Evolutionary conservation across 2,329 filamentous ascomycete genomes (phyloP).

Genomic region (Madurella mycetomatis): DNA sequence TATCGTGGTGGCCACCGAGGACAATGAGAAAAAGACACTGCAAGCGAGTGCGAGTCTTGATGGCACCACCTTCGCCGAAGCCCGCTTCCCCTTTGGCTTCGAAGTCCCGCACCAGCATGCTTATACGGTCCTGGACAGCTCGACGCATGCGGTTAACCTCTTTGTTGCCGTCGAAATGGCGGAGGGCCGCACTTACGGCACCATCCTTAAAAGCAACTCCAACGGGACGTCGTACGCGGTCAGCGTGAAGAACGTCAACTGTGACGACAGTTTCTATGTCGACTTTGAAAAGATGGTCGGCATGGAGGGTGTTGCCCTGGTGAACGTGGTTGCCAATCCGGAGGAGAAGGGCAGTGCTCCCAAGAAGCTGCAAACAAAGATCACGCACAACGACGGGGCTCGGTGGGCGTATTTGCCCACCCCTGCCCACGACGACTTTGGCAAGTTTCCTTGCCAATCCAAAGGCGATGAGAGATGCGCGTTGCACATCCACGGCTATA

Average conservation of each 20-base stretch:
- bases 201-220: conserved; percentile 96
- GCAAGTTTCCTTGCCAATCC: conserved; percentile 67
- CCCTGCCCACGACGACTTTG: conserved; percentile 62
- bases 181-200: conserved; percentile 66
- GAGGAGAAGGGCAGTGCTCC: conserved; percentile 55
- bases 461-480: conserved; percentile 66
- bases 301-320: conserved; percentile 82
- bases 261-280: conserved; percentile 71
- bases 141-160: conserved; percentile 88
- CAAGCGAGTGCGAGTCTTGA: conserved; percentile 81
- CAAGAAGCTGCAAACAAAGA: conserved; percentile 84
- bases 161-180: conserved; percentile 77
- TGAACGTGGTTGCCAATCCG: conserved; percentile 77
- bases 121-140: conserved; percentile 93
- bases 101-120: conserved; percentile 70
- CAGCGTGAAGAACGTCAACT: conserved; percentile 76
- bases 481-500: conserved; percentile 92
- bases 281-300: conserved; percentile 96
- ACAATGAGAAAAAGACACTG: conserved; percentile 63
- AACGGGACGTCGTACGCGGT: conserved; percentile 94
- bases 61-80: conserved; percentile 74
- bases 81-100: conserved; percentile 83
- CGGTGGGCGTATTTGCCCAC: conserved; percentile 75
- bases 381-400: conserved; percentile 93
- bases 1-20: conserved; percentile 78